phyloP scores from a whole-genome alignment of 2,329 filamentous ascomycete genomes.

The Neofusicoccum cordaticola region DNA sequence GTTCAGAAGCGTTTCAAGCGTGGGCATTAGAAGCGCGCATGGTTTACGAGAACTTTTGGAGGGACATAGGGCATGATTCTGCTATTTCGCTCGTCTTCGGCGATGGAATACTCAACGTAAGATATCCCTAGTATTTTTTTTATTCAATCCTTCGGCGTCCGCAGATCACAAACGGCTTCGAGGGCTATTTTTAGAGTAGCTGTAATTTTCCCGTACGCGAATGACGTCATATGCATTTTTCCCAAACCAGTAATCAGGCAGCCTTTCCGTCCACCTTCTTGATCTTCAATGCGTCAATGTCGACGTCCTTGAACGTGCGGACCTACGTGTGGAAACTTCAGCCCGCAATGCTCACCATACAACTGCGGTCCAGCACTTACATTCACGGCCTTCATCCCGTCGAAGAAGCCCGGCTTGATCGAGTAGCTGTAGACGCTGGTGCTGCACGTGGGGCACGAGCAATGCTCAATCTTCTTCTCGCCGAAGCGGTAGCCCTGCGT shows the following conservation, averaged over 20 bases:
- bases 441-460: slow-evolving; percentile 33
- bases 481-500: slow-evolving; percentile 29
- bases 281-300: slow-evolving; percentile 26
- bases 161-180: background rate
- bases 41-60: background rate
- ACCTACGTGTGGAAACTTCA: slow-evolving; percentile 18
- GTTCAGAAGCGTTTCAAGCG: background rate
- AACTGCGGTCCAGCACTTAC: slow-evolving; percentile 20
- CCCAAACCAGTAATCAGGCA: background rate
- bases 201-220: background rate
- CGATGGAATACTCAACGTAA: background rate
- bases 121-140: background rate
- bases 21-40: background rate
- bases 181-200: background rate
- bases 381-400: slow-evolving; percentile 27
- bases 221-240: background rate
- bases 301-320: slow-evolving; percentile 27
- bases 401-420: slow-evolving; percentile 21
- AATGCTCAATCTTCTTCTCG: slow-evolving; percentile 24
- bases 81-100: background rate
- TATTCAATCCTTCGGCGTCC: background rate
- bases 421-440: slow-evolving; percentile 26
- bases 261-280: slow-evolving; percentile 28
- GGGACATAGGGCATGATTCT: background rate
- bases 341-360: too few species aligned